phyloP scores from a whole-genome alignment of 1,139 yeast species.

The Meyerozyma athensensis region DNA sequence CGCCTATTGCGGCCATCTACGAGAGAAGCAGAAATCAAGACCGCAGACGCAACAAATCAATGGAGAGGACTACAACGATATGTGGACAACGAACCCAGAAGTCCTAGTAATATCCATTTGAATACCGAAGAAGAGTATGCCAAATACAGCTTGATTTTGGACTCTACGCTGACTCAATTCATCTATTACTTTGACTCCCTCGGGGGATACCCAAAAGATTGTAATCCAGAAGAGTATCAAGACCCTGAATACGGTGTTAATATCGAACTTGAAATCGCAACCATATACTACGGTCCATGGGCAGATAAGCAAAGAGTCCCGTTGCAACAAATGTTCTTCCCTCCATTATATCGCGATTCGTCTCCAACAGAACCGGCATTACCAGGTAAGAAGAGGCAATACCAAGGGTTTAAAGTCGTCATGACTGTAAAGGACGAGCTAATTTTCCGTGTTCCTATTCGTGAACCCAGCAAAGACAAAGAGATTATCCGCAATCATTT shows the following conservation, averaged over 20 bases:
- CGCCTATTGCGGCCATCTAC: neutral
- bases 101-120: conserved; percentile 25
- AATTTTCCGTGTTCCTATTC: conserved; percentile 71
- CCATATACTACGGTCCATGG: conserved; percentile 92
- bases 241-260: conserved; percentile 68
- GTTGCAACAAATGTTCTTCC: conserved; percentile 64
- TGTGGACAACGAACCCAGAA: conserved; percentile 31
- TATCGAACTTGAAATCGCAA: conserved; percentile 54
- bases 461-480: conserved; percentile 78
- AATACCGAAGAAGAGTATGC: conserved; percentile 67
- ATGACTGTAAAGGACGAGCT: conserved; percentile 59
- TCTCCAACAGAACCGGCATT: conserved; percentile 33
- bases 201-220: conserved; percentile 52
- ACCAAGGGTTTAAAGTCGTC: conserved; percentile 51
- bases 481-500: conserved; percentile 19
- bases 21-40: neutral
- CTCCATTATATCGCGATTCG: conserved; percentile 59
- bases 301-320: conserved; percentile 78
- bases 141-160: conserved; percentile 68
- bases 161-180: conserved; percentile 51
- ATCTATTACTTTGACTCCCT: conserved; percentile 63
- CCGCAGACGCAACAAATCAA: conserved; percentile 10
- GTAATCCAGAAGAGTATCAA: conserved; percentile 13
- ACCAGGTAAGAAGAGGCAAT: conserved; percentile 51
- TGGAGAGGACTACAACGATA: conserved; percentile 45